Conservation (phyloP, 139 green algal species). For the Micromonas pusilla region DNA sequence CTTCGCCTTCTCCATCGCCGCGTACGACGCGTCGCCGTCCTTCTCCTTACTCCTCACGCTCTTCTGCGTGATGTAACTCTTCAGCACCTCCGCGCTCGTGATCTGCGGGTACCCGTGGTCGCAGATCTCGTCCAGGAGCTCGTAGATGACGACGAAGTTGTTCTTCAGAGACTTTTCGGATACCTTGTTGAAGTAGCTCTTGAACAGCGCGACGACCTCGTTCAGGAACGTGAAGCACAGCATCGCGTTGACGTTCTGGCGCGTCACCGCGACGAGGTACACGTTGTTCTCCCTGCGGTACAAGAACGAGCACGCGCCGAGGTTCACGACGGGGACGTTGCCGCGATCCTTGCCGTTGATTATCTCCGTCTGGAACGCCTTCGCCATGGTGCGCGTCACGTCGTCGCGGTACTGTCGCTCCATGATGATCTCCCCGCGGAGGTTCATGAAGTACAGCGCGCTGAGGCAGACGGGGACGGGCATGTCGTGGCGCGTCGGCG, state of each 20-base stretch:
- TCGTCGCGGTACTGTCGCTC: constrained; percentile 85
- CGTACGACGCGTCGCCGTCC: not conserved
- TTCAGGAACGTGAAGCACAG: constrained; percentile 59
- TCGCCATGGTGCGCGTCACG: constrained; percentile 75
- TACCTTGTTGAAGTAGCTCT: constrained; percentile 83
- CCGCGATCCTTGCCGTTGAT: constrained; percentile 51
- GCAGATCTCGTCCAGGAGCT: constrained; percentile 82
- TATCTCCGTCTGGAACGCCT: constrained; percentile 81
- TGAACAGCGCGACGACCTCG: constrained; percentile 38
- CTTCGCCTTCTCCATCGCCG: constrained; percentile 3
- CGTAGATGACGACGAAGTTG: constrained; percentile 97
- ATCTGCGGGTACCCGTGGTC: constrained; percentile 87
- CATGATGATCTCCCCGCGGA: constrained; percentile 86
- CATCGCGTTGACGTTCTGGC: constrained; percentile 85
- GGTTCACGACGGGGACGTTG: not conserved
- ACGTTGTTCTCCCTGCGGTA: constrained; percentile 80
- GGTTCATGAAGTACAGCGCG: constrained; percentile 89
- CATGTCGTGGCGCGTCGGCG: too few species aligned
- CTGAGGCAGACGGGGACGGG: constrained; percentile 24
- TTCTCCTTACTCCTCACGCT: constrained; percentile 17
- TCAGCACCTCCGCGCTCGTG: constrained; percentile 75
- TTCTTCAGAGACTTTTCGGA: constrained; percentile 69
- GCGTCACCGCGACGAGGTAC: constrained; percentile 86
- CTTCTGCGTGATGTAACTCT: constrained; percentile 92
- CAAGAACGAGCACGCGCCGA: constrained; percentile 54